Evolutionary conservation across 2,329 filamentous ascomycete genomes (phyloP).

Genomic region (Penicillium sp.): DNA sequence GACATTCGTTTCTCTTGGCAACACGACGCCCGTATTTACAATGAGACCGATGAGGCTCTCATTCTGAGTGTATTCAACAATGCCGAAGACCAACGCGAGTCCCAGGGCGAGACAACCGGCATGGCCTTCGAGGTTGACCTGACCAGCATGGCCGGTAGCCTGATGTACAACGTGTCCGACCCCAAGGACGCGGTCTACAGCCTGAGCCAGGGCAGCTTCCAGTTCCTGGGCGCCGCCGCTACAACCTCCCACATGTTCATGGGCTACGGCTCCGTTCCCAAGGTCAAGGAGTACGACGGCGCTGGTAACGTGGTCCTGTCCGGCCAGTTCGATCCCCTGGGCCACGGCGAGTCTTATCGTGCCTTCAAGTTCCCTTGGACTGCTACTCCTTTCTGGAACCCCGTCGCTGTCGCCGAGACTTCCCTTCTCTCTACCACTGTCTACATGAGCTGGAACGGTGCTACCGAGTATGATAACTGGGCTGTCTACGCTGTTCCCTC

Average conservation of each 20-base stretch:
- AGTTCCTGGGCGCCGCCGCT: slow-evolving; percentile 15
- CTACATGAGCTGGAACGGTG: slow-evolving; percentile 43
- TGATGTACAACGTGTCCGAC: slow-evolving; percentile 18
- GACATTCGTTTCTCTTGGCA: slow-evolving; percentile 27
- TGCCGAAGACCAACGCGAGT: slow-evolving; percentile 17
- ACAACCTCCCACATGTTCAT: slow-evolving; percentile 24
- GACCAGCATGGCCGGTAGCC: slow-evolving; percentile 9
- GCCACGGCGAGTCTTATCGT: slow-evolving; percentile 32
- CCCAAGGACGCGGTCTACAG: slow-evolving; percentile 17
- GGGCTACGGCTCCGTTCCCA: slow-evolving; percentile 32
- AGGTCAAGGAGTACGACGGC: slow-evolving; percentile 32
- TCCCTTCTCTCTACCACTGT: slow-evolving; percentile 12
- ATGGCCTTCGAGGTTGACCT: slow-evolving; percentile 23
- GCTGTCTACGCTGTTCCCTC: slow-evolving; percentile 30
- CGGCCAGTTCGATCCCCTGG: slow-evolving; percentile 27
- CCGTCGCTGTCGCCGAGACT: slow-evolving; percentile 11
- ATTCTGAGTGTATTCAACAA: slow-evolving; percentile 33
- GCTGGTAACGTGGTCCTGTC: slow-evolving; percentile 29
- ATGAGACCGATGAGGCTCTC: slow-evolving; percentile 30
- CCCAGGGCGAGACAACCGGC: slow-evolving; percentile 21
- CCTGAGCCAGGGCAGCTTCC: slow-evolving; percentile 26
- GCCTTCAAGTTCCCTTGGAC: slow-evolving; percentile 22
- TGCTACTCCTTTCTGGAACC: slow-evolving; percentile 21
- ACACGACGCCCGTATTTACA: slow-evolving; percentile 34
- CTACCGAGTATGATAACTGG: slow-evolving; percentile 36